Evolutionary conservation across 495 filamentous ascomycete species (phyloP), one percentile per base, ranked within the genome.

Genomic region (Penicillium atrosanguineum): DNA sequence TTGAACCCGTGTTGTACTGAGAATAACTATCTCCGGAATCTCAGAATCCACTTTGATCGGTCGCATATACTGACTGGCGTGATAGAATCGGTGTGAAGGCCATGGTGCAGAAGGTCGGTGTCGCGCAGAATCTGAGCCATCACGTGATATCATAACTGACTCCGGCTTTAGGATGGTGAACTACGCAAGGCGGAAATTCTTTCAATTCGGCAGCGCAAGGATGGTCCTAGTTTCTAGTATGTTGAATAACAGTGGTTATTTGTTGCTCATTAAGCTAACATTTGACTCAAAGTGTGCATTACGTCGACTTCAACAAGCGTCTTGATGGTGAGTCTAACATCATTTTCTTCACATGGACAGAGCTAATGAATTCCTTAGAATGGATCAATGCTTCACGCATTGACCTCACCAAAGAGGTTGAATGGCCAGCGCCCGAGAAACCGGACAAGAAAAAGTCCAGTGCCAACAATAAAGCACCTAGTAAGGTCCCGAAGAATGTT

Each of bases 241-340:
- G 75, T 65, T 37, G 7, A 36, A 14, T n/a, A 34, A 3, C 16
- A 28, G 29, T n/a, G 7, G n/a, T 48, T 41, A 11, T 4, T 1
- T 26, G 20, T 41, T 18, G 46, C 7, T 40, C 20, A 23, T 46
- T 26, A n/a, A 53, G 49, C 64, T 74, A 49, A 69, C 43, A 29
- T n/a, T 40, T 20, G 26, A 18, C 59, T 28, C 48, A 14, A 34
- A 84, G 81, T 66, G 93, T 96, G 60, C 95, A 98, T 69, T 98
- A 97, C 71, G 90, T 96, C 53, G 95, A 97, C 58, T 98, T 96
- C 83, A 98, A 98, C 76, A 98, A 98, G 66, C 94, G 94, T 76
- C 81, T 98, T 16, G 94, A 98, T 70, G 81, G 79, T 82, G 65
- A 56, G 63, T 54, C 16, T 36, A 38, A 8, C 6, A 15, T 0